Evolutionary conservation across 306 rosid species (phyloP).

Genomic region (Cucurbita argyrosperma): DNA sequence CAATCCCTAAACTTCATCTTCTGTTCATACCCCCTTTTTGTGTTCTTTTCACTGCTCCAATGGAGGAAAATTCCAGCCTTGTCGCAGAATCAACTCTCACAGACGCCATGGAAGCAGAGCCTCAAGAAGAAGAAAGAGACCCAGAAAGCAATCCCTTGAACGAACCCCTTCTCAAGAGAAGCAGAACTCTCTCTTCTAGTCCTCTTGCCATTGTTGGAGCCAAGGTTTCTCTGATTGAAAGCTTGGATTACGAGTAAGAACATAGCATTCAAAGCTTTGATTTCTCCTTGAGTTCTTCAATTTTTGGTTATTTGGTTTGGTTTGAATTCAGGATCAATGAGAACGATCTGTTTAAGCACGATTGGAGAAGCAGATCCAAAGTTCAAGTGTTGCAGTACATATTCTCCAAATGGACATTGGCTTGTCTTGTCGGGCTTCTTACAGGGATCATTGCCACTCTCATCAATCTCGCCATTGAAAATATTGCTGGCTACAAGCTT

Average conservation of each 20-base stretch:
- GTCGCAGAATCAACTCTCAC: constrained; percentile 13
- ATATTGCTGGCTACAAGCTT: constrained; percentile 80
- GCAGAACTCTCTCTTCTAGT: constrained; percentile 48
- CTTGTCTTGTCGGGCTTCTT: constrained; percentile 69
- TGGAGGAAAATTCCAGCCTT: constrained; percentile 31
- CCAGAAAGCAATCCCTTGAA: constrained; percentile 47
- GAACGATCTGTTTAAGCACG: constrained; percentile 80
- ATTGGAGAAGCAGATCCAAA: constrained; percentile 80
- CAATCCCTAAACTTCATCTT: neutral
- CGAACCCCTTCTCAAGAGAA: constrained; percentile 52
- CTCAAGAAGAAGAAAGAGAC: constrained; percentile 40
- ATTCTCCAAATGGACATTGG: constrained; percentile 59
- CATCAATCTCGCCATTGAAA: constrained; percentile 78
- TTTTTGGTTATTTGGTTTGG: neutral
- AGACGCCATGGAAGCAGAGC: constrained; percentile 22
- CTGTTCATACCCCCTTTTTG: no score
- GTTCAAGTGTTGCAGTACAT: constrained; percentile 60
- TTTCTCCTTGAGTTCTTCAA: neutral
- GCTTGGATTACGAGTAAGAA: constrained; percentile 73
- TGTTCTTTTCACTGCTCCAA: neutral
- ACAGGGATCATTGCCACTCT: constrained; percentile 73
- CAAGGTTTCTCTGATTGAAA: constrained; percentile 67
- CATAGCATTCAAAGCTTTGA: neutral
- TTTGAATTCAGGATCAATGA: constrained; percentile 65
- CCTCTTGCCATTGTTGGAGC: constrained; percentile 70